Evolutionary conservation across 164 flowering plant genomes (phyloP), one percentile per base, ranked within the genome.

Genomic region (Houttuynia cordata): DNA sequence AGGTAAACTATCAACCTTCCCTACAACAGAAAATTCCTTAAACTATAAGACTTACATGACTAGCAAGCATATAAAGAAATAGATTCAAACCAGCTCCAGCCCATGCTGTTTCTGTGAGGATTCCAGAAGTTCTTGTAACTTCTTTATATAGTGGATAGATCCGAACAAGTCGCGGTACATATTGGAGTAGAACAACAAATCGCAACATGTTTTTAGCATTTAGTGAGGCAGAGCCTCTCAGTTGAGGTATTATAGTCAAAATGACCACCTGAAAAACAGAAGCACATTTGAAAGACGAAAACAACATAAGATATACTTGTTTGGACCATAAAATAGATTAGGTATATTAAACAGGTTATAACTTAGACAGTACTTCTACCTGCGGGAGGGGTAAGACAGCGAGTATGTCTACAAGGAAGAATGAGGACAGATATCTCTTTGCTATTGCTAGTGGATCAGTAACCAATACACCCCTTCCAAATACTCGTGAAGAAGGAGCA

Each of bases 351-450:
- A 30, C 37, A 30, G 2, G 37, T 30, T 30, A 30, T 30, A 6
- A 30, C 37, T 30, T 2, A 30, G 37, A 30, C 37, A 30, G 37
- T 30, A 42, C 9, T 42, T 42, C 12, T 42, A 89, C 98, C 91
- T 92, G 98, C 24, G 98, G 98, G 15, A 92, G 81, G 12, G 98
- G 98, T 73, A 92, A 96, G 40, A 86, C 90, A 0, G 98, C 91
- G 60, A 92, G 86, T 63, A 92, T 75, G 69, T 92, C 98, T 52
- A 89, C 74, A 5, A 86, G 61, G 74, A 92, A 89, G 75, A 79
- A 81, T 10, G 89, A 77, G 53, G 80, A 63, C 65, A 89, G 49
- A 68, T 92, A 92, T 62, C 83, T 75, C 71, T 67, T 83, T 41
- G 96, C 96, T 39, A 89, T 89, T 17, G 65, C 76, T 80, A 72